Evolutionary conservation across 2,329 filamentous ascomycete species (phyloP).

Genomic region (Gliomastix tumulicola): DNA sequence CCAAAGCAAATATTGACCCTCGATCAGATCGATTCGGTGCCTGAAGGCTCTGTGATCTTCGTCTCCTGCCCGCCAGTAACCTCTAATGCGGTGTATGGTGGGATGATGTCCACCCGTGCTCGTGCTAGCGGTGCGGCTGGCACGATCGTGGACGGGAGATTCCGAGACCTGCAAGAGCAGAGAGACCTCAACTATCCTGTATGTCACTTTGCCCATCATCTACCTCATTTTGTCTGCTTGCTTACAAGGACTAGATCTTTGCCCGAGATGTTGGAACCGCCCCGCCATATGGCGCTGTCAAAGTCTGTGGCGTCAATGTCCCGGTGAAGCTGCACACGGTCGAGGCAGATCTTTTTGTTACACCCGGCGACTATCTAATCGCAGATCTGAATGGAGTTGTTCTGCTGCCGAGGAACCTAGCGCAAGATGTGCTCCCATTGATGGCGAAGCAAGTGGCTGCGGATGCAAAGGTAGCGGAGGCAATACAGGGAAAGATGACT

Average conservation of each 20-base stretch:
- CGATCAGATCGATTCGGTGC: constrained; percentile 4
- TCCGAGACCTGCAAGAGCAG: constrained; percentile 6
- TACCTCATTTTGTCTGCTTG: background rate
- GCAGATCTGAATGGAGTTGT: constrained; percentile 39
- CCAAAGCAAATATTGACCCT: background rate
- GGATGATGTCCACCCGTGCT: constrained; percentile 6
- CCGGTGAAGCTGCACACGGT: constrained; percentile 27
- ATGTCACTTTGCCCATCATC: background rate
- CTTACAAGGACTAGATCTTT: constrained; percentile 28
- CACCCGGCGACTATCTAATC: constrained; percentile 35
- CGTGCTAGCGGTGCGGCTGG: constrained; percentile 5
- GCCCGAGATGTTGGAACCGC: constrained; percentile 35
- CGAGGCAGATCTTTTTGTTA: constrained; percentile 27
- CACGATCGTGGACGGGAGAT: constrained; percentile 5
- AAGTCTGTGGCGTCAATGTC: constrained; percentile 33
- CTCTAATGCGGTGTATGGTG: constrained; percentile 7
- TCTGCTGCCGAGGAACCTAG: constrained; percentile 28
- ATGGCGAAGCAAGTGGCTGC: constrained; percentile 16
- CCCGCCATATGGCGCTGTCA: constrained; percentile 31
- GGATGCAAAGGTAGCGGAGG: constrained; percentile 32
- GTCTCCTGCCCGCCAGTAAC: constrained; percentile 4
- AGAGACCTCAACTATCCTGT: constrained; percentile 8
- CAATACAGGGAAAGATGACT: constrained; percentile 30
- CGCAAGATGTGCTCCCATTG: constrained; percentile 28
- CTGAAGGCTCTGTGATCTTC: constrained; percentile 7